These are phyloP conservation scores for Sporodiniella umbellata DNA, from an alignment of 371 early-diverging fungal species.

Conservation along the genomic window DNA sequence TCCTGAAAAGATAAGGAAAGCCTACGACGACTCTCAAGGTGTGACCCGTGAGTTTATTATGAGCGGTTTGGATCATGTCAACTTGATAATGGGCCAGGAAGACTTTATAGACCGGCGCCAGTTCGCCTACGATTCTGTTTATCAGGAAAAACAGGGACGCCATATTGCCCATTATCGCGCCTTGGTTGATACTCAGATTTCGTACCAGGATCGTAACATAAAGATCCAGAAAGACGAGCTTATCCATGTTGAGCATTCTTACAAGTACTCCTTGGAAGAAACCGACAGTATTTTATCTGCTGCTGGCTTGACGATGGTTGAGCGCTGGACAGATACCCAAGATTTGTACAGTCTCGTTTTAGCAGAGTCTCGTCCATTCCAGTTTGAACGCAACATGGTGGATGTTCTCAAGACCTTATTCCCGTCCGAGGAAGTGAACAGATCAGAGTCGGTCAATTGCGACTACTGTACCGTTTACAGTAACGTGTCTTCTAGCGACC, in stretches of 20 bases:
- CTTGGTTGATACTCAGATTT: constrained; percentile 41
- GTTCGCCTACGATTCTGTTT: constrained; percentile 72
- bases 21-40: constrained; percentile 83
- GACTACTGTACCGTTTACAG: constrained; percentile 10
- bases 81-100: constrained; percentile 58
- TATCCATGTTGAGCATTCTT: constrained; percentile 86
- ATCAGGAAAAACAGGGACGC: constrained; percentile 72
- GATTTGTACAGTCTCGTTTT: constrained; percentile 70
- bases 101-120: constrained; percentile 51
- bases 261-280: constrained; percentile 75
- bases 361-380: constrained; percentile 69
- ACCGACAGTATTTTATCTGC: constrained; percentile 53
- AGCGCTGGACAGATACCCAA: constrained; percentile 62
- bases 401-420: constrained; percentile 10
- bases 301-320: constrained; percentile 51
- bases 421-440: constrained; percentile 5
- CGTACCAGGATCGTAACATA: constrained; percentile 34
- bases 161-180: constrained; percentile 80
- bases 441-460: constrained; percentile 14
- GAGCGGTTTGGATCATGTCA: constrained; percentile 81
- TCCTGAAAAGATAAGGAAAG: constrained; percentile 61
- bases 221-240: constrained; percentile 68
- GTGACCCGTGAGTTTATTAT: constrained; percentile 80
- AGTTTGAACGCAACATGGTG: constrained; percentile 32
- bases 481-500: neutral